Evolutionary conservation across 129 eudicot species (phyloP), one percentile per base, ranked within the genome.

Genomic region (Arctium lappa): DNA sequence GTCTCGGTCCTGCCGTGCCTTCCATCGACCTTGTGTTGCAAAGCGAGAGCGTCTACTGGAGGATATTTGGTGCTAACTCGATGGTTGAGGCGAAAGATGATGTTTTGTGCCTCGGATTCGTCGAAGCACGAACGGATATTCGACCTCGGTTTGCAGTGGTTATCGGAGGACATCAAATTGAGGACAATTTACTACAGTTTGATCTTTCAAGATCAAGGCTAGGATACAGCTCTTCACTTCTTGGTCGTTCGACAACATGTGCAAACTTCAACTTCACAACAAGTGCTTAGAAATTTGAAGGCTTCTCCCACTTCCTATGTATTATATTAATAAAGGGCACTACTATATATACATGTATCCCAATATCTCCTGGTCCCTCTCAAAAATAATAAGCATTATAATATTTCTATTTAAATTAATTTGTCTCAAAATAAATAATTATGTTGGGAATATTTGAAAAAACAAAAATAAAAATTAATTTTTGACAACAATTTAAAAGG

Each of bases 111-210:
- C 70, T 86, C 8, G 89, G 83, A 8, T 78, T 86, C 75, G 89
- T 86, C 16, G 87, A 87, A 56, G 87, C 82, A 36, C 87, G 86
- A 3, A 53, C 72, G 6, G 66, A 74, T 13, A 4, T 60, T 60
- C 68, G 68, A 60, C 76, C 85, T 32, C 44, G 81, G 78, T 83
- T 86, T 37, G 42, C 90, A 22, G 74, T 87, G 1, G 85, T 87
- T 62, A 76, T 87, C 2, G 87, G 87, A 3, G 87, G 87, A 62
- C 81, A 87, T n/a, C 87, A 84, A 44, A 84, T 87, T 31, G 87
- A 88, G 78, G 87, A 88, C 36, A 88, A 86, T 72, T 15, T 88
- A 60, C 66, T 88, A 9, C 86, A 83, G 82, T 86, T 88, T 83
- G 91, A 88, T 74, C 80, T 88, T 68, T 85, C 34, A 1, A 6